Conservation (phyloP, 768 basidiomycete genomes). For the Megacollybia marginata region DNA sequence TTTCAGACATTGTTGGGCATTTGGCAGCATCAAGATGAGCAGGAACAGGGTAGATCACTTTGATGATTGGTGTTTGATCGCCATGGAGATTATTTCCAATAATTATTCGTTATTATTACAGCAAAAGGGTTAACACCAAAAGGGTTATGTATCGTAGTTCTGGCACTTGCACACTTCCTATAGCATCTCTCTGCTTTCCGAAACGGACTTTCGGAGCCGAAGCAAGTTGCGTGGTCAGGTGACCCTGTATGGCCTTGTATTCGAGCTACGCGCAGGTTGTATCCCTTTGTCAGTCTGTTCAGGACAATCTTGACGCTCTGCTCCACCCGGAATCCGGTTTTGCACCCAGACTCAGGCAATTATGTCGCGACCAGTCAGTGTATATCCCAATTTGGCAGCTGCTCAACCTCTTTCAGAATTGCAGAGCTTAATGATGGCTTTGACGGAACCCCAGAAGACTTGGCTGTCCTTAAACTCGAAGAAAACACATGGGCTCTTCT, state of each 20-base stretch:
- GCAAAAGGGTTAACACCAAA: too few species aligned
- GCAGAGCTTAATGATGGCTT: constrained; percentile 41
- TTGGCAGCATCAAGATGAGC: too few species aligned
- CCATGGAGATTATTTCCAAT: too few species aligned
- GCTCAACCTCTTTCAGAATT: constrained; percentile 29
- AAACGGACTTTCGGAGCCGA: too few species aligned
- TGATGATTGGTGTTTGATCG: too few species aligned
- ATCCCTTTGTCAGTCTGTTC: constrained; percentile 45
- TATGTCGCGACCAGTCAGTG: constrained; percentile 48
- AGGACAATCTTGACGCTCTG: constrained; percentile 51
- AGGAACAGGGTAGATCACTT: too few species aligned
- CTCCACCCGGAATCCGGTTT: constrained; percentile 64
- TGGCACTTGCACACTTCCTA: too few species aligned
- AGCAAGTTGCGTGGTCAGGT: too few species aligned
- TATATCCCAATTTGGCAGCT: background rate
- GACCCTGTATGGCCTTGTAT: constrained; percentile 20
- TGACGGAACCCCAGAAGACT: constrained; percentile 36
- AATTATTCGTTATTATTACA: too few species aligned
- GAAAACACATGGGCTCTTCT: constrained; percentile 77
- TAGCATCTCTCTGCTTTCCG: too few species aligned
- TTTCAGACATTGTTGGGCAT: too few species aligned
- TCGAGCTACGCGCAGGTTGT: constrained; percentile 65
- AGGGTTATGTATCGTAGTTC: too few species aligned
- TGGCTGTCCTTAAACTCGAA: constrained; percentile 64
- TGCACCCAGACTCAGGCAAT: constrained; percentile 52